A percentile compares a stretch with the other conserved stretches of the same genome.
Conservation (phyloP, 2,329 filamentous ascomycete species). For the Pseudopyrenochaeta lycopersici region DNA sequence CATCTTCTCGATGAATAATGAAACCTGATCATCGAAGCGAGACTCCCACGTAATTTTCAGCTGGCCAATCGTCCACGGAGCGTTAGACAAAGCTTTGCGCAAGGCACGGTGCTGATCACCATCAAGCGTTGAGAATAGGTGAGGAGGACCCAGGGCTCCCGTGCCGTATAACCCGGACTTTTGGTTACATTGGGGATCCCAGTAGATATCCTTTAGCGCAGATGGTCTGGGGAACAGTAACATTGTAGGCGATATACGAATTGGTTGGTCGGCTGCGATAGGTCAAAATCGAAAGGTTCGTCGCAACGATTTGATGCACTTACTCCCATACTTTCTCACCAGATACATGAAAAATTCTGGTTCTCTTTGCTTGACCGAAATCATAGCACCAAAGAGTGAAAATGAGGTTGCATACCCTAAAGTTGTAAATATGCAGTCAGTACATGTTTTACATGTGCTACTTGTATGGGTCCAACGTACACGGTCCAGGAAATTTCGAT, state of each 20-base stretch:
- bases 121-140: constrained; percentile 46
- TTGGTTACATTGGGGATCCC: constrained; percentile 48
- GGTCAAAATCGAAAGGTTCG: constrained; percentile 2
- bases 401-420: constrained; percentile 41
- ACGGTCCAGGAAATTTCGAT: constrained; percentile 55
- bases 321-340: constrained; percentile 40
- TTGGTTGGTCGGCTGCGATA: constrained; percentile 38
- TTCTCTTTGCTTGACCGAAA: constrained; percentile 37
- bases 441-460: no score
- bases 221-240: constrained; percentile 49
- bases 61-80: constrained; percentile 50
- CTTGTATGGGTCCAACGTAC: not conserved
- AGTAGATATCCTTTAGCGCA: constrained; percentile 53
- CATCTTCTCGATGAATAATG: constrained; percentile 46
- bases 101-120: constrained; percentile 45
- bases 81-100: constrained; percentile 49
- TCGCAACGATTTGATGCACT: constrained; percentile 8
- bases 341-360: constrained; percentile 42
- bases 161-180: constrained; percentile 48
- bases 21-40: constrained; percentile 48
- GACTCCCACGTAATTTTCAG: constrained; percentile 53
- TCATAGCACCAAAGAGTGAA: constrained; percentile 38
- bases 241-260: constrained; percentile 51
- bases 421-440: no score
- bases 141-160: constrained; percentile 47